Base-by-base conservation (phyloP, 176 grass and related monocot species). In the Olyra latifolia region DNA sequence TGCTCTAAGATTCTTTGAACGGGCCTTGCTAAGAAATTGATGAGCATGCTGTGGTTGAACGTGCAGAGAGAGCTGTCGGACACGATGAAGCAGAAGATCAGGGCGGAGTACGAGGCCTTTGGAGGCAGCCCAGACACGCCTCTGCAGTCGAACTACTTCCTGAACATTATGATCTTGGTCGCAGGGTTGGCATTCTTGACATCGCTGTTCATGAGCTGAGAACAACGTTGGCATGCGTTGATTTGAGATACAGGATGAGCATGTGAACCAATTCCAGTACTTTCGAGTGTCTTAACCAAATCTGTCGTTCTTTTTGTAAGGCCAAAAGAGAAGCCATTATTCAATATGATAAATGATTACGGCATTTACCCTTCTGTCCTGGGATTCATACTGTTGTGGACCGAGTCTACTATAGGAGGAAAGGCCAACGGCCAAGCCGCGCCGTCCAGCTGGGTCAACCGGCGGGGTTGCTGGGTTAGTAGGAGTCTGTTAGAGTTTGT, bases 111-210 rank as follows among this genome's bases (percentile, higher is more conserved):
- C 32, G 95, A 98, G 78, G 92, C 73, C n/a, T 9, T 98, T 49
- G 95, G 95, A 63, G 95, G 95, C 78, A 93, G 83, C 66, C 95
- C 95, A n/a, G 46, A 98, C 87, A 98, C 74, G 76, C 81, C 95
- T 91, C 74, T 98, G 63, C 71, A 85, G 77, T 98, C 95, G 25
- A 98, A 98, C 63, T 98, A 98, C 76, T 98, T 98, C 78, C 78
- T 98, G 24, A 98, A 98, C 87, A 98, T 98, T 49, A 98, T 91
- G 80, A 85, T 98, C 62, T 66, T 95, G 68, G 66, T 98, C 52
- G 95, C 90, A 11, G 95, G 78, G 15, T 63, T 98, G 39, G 92
- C 95, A 25, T 85, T 98, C 60, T 76, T 98, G 74, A 91, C 95
- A 35, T 95, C 95, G 89, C 80, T 98, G 41, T 42, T 89, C 69